These are phyloP conservation scores for Symbiodinium pilosum DNA, from an alignment of 73 alveolate genomes.

Conservation along the genomic window DNA sequence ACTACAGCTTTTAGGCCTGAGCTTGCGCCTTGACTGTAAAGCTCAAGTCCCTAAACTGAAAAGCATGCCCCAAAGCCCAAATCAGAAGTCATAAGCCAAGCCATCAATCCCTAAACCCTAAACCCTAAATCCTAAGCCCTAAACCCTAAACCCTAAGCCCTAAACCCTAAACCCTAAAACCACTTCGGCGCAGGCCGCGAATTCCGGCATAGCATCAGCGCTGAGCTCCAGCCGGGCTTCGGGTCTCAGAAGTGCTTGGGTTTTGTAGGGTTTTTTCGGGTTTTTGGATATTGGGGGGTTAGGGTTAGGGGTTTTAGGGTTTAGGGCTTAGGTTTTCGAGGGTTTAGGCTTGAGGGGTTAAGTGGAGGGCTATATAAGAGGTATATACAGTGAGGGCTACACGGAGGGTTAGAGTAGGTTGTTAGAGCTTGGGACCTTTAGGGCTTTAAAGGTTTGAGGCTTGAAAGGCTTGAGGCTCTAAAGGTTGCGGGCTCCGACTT, in stretches of 20 bases:
- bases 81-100: no score
- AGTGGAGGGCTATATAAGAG: no score
- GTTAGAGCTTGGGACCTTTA: no score
- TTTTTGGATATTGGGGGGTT: neutral
- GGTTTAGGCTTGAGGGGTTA: neutral
- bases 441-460: no score
- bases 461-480: no score
- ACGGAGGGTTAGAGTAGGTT: no score
- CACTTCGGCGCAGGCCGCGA: slow-evolving; percentile 31
- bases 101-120: no score
- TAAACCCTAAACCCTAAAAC: neutral
- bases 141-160: no score
- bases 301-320: neutral
- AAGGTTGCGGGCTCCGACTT: no score
- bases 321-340: neutral
- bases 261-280: neutral
- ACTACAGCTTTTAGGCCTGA: neutral
- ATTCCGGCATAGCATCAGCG: slow-evolving; percentile 88
- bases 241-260: neutral
- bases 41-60: neutral
- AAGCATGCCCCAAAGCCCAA: neutral
- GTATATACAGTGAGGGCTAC: no score
- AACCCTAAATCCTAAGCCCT: neutral
- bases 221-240: slow-evolving; percentile 34
- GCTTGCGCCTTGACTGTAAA: no score